Percentiles rank a stretch among this genome's conserved stretches.
Conservation (phyloP, 192 early-diverging fungal species). For the Backusella macrospora region DNA sequence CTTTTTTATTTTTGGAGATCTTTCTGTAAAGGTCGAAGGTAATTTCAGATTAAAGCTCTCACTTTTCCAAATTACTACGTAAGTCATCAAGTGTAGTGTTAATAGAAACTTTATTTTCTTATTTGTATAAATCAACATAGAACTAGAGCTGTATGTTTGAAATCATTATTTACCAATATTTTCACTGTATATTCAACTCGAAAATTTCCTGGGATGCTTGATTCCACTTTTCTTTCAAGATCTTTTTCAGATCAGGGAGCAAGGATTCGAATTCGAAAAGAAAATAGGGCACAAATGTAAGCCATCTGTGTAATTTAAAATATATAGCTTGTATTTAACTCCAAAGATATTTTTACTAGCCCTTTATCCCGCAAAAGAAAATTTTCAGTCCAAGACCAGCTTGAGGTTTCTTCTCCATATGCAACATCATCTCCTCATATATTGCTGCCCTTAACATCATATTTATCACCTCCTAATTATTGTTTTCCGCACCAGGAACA, state of each 20-base stretch:
- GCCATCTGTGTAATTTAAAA: background rate
- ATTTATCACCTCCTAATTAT: background rate
- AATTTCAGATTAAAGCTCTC: conserved; percentile 78
- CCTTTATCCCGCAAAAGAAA: conserved; percentile 18
- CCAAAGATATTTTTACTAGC: background rate
- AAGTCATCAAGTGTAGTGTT: background rate
- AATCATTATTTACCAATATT: conserved; percentile 70
- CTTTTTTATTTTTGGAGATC: conserved; percentile 94
- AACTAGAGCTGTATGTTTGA: conserved; percentile 27
- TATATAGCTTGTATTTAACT: background rate
- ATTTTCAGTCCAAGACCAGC: background rate
- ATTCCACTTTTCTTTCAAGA: conserved; percentile 85
- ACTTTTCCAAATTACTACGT: conserved; percentile 81
- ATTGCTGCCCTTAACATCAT: background rate
- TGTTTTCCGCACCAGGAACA: background rate
- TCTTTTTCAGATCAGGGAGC: conserved; percentile 93
- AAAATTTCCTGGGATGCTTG: conserved; percentile 91
- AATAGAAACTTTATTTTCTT: background rate
- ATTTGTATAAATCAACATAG: conserved; percentile 9
- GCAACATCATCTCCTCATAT: background rate
- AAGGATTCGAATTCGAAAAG: conserved; percentile 90
- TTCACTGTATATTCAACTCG: conserved; percentile 87
- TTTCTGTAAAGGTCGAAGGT: conserved; percentile 87
- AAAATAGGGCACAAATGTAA: conserved; percentile 54
- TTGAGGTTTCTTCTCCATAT: background rate